Percentiles rank a stretch among this genome's conserved stretches.
These are phyloP conservation scores for Talaromyces amestolkiae DNA, from an alignment of 2,329 filamentous ascomycete genomes.

Conservation along the genomic window DNA sequence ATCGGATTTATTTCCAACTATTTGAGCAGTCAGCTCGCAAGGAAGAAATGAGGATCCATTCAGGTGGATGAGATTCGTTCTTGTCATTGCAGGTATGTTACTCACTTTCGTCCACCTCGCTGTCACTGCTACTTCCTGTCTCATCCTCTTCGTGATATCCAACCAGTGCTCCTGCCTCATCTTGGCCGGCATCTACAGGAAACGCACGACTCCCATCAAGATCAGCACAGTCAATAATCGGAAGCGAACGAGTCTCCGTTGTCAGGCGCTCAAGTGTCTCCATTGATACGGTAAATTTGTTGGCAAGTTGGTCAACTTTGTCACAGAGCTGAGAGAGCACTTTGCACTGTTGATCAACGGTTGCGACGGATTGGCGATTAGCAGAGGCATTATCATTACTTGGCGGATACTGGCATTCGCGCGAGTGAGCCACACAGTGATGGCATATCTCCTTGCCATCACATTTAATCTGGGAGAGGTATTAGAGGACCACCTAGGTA, in stretches of 20 bases:
- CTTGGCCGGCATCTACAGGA: not conserved
- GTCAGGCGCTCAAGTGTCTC: too few species aligned
- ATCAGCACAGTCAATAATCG: not conserved
- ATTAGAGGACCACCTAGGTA: too few species aligned
- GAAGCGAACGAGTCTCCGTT: too few species aligned
- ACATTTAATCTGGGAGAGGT: too few species aligned
- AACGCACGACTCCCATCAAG: not conserved
- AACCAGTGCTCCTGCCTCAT: not conserved
- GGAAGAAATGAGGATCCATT: not conserved
- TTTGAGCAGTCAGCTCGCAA: not conserved
- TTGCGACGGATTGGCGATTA: conserved; percentile 11
- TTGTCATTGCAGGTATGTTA: not conserved
- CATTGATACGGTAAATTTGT: too few species aligned
- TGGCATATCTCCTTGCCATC: too few species aligned
- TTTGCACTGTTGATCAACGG: too few species aligned
- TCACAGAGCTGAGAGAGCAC: too few species aligned
- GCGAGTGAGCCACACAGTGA: too few species aligned
- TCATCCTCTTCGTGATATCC: not conserved
- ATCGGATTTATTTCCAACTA: not conserved
- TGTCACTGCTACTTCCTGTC: not conserved
- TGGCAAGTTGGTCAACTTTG: too few species aligned
- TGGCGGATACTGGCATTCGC: too few species aligned
- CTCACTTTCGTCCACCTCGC: not conserved
- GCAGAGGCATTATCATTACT: too few species aligned
- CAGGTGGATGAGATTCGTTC: not conserved